A percentile compares a stretch with the other conserved stretches of the same genome.
Evolutionary conservation across 169 alveolate genomes (phyloP).

Genomic region (Plasmodium reichenowi): DNA sequence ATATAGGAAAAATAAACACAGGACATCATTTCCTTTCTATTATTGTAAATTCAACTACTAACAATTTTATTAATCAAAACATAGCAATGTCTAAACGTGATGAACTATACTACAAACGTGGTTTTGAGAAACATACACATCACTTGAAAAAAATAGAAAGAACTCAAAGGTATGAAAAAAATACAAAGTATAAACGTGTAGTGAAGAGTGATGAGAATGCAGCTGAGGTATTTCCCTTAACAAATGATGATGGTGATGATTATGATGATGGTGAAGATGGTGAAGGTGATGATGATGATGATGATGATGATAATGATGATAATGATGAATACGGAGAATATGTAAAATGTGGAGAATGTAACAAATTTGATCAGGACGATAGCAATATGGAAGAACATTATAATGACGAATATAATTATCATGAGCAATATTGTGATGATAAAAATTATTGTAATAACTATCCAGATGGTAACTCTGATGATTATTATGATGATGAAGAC

Average conservation of each 20-base stretch:
- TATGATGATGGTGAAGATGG: neutral
- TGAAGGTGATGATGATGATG: neutral
- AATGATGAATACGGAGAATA: neutral
- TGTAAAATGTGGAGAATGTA: too few species aligned
- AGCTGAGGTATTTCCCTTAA: neutral
- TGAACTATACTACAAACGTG: too few species aligned
- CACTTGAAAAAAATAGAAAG: too few species aligned
- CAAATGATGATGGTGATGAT: neutral
- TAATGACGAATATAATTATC: neutral
- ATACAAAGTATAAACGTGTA: too few species aligned
- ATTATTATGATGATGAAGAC: neutral
- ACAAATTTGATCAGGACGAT: neutral
- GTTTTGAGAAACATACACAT: too few species aligned
- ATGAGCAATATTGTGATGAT: too few species aligned
- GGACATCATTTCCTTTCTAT: conserved; percentile 79
- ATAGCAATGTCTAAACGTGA: too few species aligned
- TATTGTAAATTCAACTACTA: conserved; percentile 79
- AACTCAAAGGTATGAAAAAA: too few species aligned
- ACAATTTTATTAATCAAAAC: conserved; percentile 10
- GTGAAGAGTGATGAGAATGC: too few species aligned
- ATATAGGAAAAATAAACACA: conserved; percentile 83
- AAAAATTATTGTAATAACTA: too few species aligned
- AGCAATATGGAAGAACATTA: neutral
- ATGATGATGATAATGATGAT: neutral
- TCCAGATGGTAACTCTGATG: too few species aligned